Conservation (phyloP, 495 filamentous ascomycete genomes). For the Penicillium canescens region DNA sequence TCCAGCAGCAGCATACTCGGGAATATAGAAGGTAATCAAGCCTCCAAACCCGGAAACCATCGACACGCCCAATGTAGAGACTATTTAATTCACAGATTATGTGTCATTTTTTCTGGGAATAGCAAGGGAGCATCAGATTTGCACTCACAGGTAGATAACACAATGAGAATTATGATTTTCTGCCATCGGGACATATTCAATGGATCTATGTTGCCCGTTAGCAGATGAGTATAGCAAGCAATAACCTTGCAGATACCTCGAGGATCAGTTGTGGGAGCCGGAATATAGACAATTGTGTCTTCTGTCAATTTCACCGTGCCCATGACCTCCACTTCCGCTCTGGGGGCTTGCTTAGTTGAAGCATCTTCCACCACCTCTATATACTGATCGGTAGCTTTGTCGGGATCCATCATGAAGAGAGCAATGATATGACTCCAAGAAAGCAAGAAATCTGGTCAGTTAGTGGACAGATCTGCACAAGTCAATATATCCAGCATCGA, state of each 20-base stretch:
- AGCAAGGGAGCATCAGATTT: too few relatives aligned
- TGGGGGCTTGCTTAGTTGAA: not conserved
- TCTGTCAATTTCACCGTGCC: constrained; percentile 33
- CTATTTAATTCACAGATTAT: too few relatives aligned
- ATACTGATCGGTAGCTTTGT: constrained; percentile 11
- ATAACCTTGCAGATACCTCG: constrained; percentile 9
- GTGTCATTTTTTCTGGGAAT: too few relatives aligned
- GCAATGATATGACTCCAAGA: not conserved
- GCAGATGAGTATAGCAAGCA: not conserved
- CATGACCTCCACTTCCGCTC: constrained; percentile 18
- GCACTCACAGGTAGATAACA: constrained; percentile 27
- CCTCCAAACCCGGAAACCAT: too few relatives aligned
- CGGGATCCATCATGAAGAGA: constrained; percentile 4
- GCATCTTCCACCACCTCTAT: constrained; percentile 23
- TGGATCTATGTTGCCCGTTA: constrained; percentile 17
- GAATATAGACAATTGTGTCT: constrained; percentile 29
- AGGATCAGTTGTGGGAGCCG: constrained; percentile 30
- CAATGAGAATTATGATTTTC: constrained; percentile 23
- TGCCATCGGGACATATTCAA: constrained; percentile 31
- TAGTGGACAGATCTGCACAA: too few relatives aligned
- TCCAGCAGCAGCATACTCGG: too few relatives aligned
- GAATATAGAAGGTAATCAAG: too few relatives aligned
- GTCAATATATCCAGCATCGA: not conserved
- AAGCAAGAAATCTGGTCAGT: not conserved
- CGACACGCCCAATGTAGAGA: too few relatives aligned